phyloP scores from a whole-genome alignment of 768 basidiomycete species.

The Leucocoprinus leucothites region DNA sequence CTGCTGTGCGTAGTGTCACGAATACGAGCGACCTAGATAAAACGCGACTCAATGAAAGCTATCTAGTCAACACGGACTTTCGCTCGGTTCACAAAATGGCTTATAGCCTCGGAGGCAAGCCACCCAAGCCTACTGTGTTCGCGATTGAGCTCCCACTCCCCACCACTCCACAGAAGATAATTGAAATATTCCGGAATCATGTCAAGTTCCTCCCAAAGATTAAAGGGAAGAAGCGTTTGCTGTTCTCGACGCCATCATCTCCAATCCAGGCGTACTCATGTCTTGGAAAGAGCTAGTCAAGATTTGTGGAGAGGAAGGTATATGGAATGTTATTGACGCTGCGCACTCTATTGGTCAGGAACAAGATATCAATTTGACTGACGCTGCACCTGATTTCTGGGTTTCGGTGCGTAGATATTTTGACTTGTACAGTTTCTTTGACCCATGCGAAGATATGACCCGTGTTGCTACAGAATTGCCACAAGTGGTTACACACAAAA shows the following conservation, averaged over 20 bases:
- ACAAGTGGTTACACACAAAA: slow-evolving; percentile 82
- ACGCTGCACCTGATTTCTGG: slow-evolving; percentile 68
- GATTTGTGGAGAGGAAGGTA: slow-evolving; percentile 60
- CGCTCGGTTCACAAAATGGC: slow-evolving; percentile 47
- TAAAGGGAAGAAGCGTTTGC: slow-evolving; percentile 51
- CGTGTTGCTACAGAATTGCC: slow-evolving; percentile 54
- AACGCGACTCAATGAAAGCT: not conserved
- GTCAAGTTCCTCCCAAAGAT: slow-evolving; percentile 25
- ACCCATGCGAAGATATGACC: not conserved
- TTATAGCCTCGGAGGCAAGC: slow-evolving; percentile 51
- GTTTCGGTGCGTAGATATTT: slow-evolving; percentile 56
- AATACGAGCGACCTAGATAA: not conserved
- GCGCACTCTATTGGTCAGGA: slow-evolving; percentile 81
- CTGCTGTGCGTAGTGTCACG: slow-evolving; percentile 39
- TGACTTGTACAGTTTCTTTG: not conserved
- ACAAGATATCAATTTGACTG: slow-evolving; percentile 51
- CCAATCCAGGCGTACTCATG: slow-evolving; percentile 56
- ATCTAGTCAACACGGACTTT: slow-evolving; percentile 45
- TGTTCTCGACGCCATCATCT: slow-evolving; percentile 59
- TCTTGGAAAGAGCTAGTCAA: slow-evolving; percentile 73
- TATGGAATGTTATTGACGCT: slow-evolving; percentile 66
- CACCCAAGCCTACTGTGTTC: slow-evolving; percentile 49
- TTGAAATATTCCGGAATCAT: slow-evolving; percentile 43
- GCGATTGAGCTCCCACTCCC: slow-evolving; percentile 53
- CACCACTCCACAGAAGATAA: slow-evolving; percentile 49